phyloP scores from a whole-genome alignment of 257 asterid genomes.

The Gentiana macrophylla region DNA sequence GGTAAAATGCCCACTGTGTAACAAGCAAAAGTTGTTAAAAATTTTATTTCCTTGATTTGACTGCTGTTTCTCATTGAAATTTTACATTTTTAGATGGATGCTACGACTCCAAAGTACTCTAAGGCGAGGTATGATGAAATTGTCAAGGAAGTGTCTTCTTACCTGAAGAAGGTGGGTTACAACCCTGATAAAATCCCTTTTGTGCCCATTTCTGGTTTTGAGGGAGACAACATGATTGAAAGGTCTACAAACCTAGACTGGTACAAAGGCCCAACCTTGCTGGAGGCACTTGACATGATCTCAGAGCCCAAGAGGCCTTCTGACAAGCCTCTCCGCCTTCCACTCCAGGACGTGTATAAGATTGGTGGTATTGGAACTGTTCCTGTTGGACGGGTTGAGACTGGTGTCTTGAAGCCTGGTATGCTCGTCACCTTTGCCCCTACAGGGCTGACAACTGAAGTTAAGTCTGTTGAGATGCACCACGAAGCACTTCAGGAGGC shows the following conservation, averaged over 20 bases:
- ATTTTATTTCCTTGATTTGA: background rate
- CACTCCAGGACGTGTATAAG: slow-evolving; percentile 47
- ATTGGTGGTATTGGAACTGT: slow-evolving; percentile 36
- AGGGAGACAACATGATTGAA: slow-evolving; percentile 30
- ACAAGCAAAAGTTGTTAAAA: too few species aligned
- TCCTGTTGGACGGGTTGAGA: slow-evolving; percentile 25
- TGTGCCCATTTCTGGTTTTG: slow-evolving; percentile 57
- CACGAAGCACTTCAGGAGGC: slow-evolving; percentile 36
- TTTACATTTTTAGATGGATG: slow-evolving; percentile 35
- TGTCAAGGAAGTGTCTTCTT: slow-evolving; percentile 54
- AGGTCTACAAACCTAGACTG: slow-evolving; percentile 26
- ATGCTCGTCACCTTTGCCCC: slow-evolving; percentile 24
- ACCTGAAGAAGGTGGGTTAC: slow-evolving; percentile 61
- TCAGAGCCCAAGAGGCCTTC: slow-evolving; percentile 24
- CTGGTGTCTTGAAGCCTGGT: slow-evolving; percentile 26
- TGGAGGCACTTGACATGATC: slow-evolving; percentile 26
- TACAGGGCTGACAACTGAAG: slow-evolving; percentile 24
- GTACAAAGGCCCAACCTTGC: slow-evolving; percentile 33
- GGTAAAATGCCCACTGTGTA: background rate
- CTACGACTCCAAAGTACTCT: slow-evolving; percentile 57
- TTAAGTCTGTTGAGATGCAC: slow-evolving; percentile 41
- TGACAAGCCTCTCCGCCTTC: slow-evolving; percentile 37
- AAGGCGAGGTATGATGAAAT: slow-evolving; percentile 54
- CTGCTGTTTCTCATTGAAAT: background rate
- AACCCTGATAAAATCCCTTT: slow-evolving; percentile 57